Evolutionary conservation across 163 green algal species (phyloP).

Genomic region (Picocystis sp.): DNA sequence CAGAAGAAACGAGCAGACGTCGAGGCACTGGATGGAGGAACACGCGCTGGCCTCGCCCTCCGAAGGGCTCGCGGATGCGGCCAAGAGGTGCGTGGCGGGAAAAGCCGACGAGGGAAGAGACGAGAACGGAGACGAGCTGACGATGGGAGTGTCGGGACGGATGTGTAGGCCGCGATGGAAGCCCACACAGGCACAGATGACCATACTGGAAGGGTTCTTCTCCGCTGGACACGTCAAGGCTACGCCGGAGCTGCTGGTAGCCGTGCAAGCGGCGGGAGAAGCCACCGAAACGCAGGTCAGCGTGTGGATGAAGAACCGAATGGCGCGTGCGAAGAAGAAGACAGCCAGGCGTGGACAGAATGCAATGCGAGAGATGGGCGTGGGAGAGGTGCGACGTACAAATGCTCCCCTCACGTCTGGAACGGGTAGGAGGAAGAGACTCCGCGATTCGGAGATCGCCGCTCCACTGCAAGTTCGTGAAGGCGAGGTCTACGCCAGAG

Average conservation of each 20-base stretch:
- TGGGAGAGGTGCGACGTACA: not conserved
- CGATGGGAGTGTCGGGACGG: too few relatives aligned
- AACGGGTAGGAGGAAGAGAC: not conserved
- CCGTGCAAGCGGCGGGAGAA: conserved; percentile 9
- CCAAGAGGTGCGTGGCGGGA: too few relatives aligned
- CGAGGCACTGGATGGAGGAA: too few relatives aligned
- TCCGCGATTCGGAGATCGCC: not conserved
- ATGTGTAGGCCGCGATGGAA: conserved; percentile 14
- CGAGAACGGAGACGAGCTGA: too few relatives aligned
- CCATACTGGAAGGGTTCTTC: conserved; percentile 16
- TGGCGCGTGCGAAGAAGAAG: conserved; percentile 13
- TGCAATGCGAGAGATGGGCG: not conserved
- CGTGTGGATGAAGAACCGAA: conserved; percentile 22
- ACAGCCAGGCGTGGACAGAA: not conserved
- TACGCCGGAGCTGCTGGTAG: conserved; percentile 11
- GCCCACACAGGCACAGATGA: conserved; percentile 12
- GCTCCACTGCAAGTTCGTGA: not conserved
- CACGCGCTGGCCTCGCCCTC: too few relatives aligned
- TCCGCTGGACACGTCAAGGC: conserved; percentile 12
- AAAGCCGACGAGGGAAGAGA: too few relatives aligned
- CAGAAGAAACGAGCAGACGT: too few relatives aligned
- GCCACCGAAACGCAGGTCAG: conserved; percentile 14
- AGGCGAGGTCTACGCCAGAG: not conserved
- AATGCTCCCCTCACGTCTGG: not conserved
- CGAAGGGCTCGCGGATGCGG: too few relatives aligned